Conservation (phyloP, 75 land plant genomes). For the Picea sitchensis region DNA sequence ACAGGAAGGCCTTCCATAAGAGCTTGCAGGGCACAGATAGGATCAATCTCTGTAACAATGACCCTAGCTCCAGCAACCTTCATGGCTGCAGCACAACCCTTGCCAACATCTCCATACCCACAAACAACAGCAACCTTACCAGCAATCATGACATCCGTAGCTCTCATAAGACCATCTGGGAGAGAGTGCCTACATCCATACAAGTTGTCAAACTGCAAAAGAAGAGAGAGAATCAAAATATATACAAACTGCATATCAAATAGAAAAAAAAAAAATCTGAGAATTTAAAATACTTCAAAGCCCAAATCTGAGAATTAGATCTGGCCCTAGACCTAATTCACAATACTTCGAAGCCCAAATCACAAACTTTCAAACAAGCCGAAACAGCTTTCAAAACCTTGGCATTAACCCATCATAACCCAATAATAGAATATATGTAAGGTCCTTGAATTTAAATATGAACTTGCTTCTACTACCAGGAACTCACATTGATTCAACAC, state of each 20-base stretch:
- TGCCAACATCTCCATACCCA: slow-evolving; percentile 93
- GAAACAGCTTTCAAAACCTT: no score
- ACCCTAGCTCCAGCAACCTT: slow-evolving; percentile 89
- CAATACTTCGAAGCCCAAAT: no score
- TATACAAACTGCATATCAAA: slow-evolving; percentile 80
- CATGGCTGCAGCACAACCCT: slow-evolving; percentile 90
- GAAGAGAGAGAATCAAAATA: slow-evolving; percentile 78
- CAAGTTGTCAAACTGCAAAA: slow-evolving; percentile 89
- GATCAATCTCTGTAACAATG: slow-evolving; percentile 92
- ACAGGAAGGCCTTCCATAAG: slow-evolving; percentile 17
- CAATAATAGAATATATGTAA: no score
- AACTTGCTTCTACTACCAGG: no score
- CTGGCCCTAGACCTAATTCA: no score
- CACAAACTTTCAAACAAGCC: no score
- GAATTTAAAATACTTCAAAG: no score
- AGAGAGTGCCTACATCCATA: slow-evolving; percentile 91
- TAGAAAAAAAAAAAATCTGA: slow-evolving; percentile 27
- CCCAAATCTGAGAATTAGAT: no score
- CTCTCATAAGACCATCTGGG: slow-evolving; percentile 85
- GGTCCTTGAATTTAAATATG: no score
- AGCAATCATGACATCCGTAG: slow-evolving; percentile 86
- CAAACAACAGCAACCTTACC: slow-evolving; percentile 81
- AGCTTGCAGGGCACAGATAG: slow-evolving; percentile 90
- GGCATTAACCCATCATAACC: no score
- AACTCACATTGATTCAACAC: no score